A percentile compares a stretch with the other conserved stretches of the same genome.
phyloP scores from a whole-genome alignment of 2,329 filamentous ascomycete genomes.

The Pseudogymnoascus sp. region DNA sequence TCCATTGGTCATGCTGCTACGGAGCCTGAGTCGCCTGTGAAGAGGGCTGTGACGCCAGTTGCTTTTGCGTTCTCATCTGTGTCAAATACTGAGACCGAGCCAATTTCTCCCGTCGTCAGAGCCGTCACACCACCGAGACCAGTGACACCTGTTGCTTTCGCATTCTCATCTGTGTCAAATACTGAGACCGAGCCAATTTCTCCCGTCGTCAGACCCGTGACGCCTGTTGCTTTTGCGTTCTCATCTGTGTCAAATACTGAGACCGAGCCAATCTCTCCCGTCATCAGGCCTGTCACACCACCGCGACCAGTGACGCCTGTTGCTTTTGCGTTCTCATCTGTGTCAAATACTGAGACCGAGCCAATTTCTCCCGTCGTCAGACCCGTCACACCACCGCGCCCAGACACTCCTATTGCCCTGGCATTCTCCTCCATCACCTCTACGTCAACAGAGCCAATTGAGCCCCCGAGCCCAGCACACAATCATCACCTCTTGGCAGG shows the following conservation, averaged over 20 bases:
- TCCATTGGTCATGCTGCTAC: conserved; percentile 24
- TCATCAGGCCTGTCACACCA: conserved; percentile 15
- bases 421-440: conserved; percentile 26
- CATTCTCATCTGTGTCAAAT: conserved; percentile 34
- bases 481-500: conserved; percentile 25
- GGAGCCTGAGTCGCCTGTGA: conserved; percentile 25
- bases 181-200: conserved; percentile 37
- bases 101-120: conserved; percentile 29
- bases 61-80: conserved; percentile 33
- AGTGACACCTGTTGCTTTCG: conserved; percentile 22
- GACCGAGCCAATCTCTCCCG: conserved; percentile 35
- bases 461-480: conserved; percentile 26
- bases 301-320: conserved; percentile 15
- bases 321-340: conserved; percentile 31
- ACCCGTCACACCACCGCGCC: conserved; percentile 13
- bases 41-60: conserved; percentile 14
- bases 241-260: conserved; percentile 36
- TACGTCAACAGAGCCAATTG: conserved; percentile 25
- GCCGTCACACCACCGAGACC: conserved; percentile 14
- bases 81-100: conserved; percentile 35
- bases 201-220: conserved; percentile 20
- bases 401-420: conserved; percentile 18
- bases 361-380: conserved; percentile 32
- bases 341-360: conserved; percentile 36
- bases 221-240: conserved; percentile 26